Evolutionary conservation across 2,329 filamentous ascomycete genomes (phyloP).

Genomic region (Coniochaeta hoffmannii): DNA sequence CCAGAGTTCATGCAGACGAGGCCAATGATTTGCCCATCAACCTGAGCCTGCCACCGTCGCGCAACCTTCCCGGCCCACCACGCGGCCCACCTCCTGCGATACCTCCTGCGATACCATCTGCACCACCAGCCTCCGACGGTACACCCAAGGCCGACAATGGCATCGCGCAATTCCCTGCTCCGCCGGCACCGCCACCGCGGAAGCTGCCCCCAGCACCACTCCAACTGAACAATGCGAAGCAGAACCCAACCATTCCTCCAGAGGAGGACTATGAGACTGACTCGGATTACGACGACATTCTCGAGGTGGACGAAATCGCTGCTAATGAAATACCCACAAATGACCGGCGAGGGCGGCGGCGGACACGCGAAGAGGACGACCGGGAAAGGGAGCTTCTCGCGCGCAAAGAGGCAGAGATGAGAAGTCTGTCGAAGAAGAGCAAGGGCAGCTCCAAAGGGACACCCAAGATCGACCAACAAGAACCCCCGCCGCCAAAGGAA

Average conservation of each 20-base stretch:
- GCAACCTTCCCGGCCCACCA: constrained; percentile 45
- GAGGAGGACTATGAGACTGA: constrained; percentile 60
- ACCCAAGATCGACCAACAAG: constrained; percentile 26
- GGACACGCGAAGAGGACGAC: constrained; percentile 85
- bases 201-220: constrained; percentile 83
- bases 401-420: constrained; percentile 58
- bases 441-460: constrained; percentile 42
- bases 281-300: constrained; percentile 75
- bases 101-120: constrained; percentile 27
- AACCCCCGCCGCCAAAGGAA: constrained; percentile 18
- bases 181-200: constrained; percentile 54
- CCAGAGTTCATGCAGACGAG: constrained; percentile 36
- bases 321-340: constrained; percentile 33
- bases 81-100: constrained; percentile 44
- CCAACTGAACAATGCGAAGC: constrained; percentile 50
- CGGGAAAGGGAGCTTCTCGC: constrained; percentile 64
- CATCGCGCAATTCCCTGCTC: constrained; percentile 42
- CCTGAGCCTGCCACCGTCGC: constrained; percentile 46
- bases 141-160: constrained; percentile 37
- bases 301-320: constrained; percentile 57
- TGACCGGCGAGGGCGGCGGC: constrained; percentile 64
- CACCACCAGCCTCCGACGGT: constrained; percentile 32
- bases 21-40: constrained; percentile 43
- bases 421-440: constrained; percentile 68
- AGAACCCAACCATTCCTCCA: constrained; percentile 18